A percentile compares a stretch with the other conserved stretches of the same genome.
Conservation (phyloP, 2,329 filamentous ascomycete genomes). For the Fusarium paranaense region DNA sequence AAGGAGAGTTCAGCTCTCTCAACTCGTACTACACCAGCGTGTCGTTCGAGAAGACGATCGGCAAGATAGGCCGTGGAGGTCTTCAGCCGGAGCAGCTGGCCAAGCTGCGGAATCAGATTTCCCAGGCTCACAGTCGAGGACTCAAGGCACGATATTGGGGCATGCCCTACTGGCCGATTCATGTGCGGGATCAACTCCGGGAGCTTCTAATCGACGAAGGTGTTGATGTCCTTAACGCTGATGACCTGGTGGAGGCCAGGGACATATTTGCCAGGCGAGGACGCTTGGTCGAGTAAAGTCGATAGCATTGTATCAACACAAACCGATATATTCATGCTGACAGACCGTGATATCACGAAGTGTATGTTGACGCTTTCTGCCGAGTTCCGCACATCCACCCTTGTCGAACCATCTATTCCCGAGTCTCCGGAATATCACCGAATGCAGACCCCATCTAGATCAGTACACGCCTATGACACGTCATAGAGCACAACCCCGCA, state of each 20-base stretch:
- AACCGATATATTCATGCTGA: background rate
- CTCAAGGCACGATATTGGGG: slow-evolving; percentile 72
- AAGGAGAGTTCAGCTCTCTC: slow-evolving; percentile 55
- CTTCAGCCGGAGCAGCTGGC: slow-evolving; percentile 58
- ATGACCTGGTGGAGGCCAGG: slow-evolving; percentile 62
- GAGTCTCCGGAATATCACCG: slow-evolving; percentile 47
- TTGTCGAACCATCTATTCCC: slow-evolving; percentile 22
- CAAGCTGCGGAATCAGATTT: slow-evolving; percentile 58
- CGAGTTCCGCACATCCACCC: background rate
- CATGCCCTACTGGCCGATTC: slow-evolving; percentile 67
- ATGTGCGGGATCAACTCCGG: slow-evolving; percentile 68
- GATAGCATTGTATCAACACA: background rate
- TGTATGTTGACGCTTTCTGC: slow-evolving; percentile 6
- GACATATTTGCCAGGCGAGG: slow-evolving; percentile 19
- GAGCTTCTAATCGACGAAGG: slow-evolving; percentile 65
- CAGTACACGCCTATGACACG: slow-evolving; percentile 31
- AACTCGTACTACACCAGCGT: slow-evolving; percentile 77
- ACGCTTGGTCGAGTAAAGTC: slow-evolving; percentile 1
- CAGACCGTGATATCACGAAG: background rate
- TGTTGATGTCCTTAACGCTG: slow-evolving; percentile 71
- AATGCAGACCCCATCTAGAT: slow-evolving; percentile 24
- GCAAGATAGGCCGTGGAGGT: slow-evolving; percentile 57
- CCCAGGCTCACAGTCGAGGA: slow-evolving; percentile 63
- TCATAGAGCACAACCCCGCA: slow-evolving; percentile 43
- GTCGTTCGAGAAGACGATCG: slow-evolving; percentile 66